Evolutionary conservation across 306 rosid genomes (phyloP), one percentile per base, ranked within the genome.

Genomic region (Cucumis melo): DNA sequence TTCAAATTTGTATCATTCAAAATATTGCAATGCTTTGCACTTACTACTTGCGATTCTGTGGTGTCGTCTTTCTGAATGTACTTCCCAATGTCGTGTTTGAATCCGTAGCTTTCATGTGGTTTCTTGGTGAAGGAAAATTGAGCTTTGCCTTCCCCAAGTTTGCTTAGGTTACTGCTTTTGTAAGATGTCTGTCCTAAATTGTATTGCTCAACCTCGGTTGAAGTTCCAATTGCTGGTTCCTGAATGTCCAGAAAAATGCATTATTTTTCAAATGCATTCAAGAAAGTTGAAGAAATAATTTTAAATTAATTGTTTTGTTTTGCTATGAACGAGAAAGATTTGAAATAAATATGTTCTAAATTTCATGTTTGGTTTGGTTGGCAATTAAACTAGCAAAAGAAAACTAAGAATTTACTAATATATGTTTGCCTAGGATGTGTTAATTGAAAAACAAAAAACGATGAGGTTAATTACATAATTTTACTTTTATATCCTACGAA

Each of bases 91-190:
- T 85, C 93, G 19, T 74, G 82, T 50, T 85, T 83, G 63, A 81
- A 66, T 55, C 80, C 86, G 34, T 75, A 59, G 39, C 77, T 60
- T 86, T 87, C 91, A 5, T 74, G 65, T 61, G 90, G 83, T 75
- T 85, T 91, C 13, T 74, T 87, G 10, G 86, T 72, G 85, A 93
- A 84, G 41, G 98, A 88, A 77, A 91, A 90, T 54, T 81, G 80
- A 61, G 77, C 72, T 81, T 85, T 87, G 80, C 74, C 62, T 53
- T 80, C 79, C 50, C 76, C 68, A 24, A 63, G 78, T 50, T 78
- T 56, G 34, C 19, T 82, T 77, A 74, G 79, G 48, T 82, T 55
- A 55, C 74, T 53, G 88, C 38, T 38, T 17, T 73, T 71, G 60
- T 75, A 21, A 14, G 70, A 79, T 78, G 80, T 77, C 15, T 76